Conservation (phyloP, 331 rosid species). For the Phaseolus coccineus region DNA sequence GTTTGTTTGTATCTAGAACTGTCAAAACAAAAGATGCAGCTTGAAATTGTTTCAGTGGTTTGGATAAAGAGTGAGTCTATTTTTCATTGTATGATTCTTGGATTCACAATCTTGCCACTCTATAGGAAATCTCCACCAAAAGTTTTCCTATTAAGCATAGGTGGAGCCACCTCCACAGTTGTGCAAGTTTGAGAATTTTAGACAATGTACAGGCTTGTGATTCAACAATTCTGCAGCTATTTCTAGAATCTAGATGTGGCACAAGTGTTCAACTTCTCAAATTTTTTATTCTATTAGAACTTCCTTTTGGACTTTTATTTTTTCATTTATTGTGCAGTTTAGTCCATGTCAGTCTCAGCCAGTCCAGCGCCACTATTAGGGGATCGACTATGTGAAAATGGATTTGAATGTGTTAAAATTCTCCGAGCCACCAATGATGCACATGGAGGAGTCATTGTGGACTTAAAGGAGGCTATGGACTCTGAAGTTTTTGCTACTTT, state of each 20-base stretch:
- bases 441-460: constrained; percentile 65
- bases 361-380: constrained; percentile 38
- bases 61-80: neutral
- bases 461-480: constrained; percentile 55
- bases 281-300: neutral
- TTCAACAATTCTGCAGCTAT: constrained; percentile 3
- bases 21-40: neutral
- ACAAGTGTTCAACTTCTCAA: neutral
- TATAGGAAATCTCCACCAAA: neutral
- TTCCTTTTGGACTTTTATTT: constrained; percentile 13
- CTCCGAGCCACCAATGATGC: constrained; percentile 54
- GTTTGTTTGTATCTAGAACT: neutral
- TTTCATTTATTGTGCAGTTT: constrained; percentile 34
- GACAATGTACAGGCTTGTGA: constrained; percentile 10
- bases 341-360: constrained; percentile 54
- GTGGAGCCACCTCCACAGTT: neutral
- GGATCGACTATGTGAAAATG: constrained; percentile 53
- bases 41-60: neutral
- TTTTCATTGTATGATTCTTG: neutral
- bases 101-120: constrained; percentile 10
- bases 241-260: constrained; percentile 3
- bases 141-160: neutral
- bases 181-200: neutral
- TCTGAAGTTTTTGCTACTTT: constrained; percentile 47
- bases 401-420: constrained; percentile 45